Evolutionary conservation across 495 filamentous ascomycete species (phyloP).

Genomic region (Xylaria acuta): DNA sequence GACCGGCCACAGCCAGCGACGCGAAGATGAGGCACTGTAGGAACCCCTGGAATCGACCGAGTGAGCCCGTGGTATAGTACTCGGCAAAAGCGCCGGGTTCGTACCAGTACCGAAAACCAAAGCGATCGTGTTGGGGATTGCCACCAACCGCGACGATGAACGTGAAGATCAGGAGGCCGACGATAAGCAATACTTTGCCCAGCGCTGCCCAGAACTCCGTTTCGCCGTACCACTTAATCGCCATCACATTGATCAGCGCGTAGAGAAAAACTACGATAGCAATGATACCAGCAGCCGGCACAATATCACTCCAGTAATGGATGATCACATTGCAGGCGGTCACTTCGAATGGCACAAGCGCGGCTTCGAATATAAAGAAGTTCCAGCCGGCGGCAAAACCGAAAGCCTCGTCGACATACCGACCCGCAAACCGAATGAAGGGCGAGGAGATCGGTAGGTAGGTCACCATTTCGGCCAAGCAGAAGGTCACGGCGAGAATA

Average conservation of each 20-base stretch:
- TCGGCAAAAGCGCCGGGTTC: conserved; percentile 71
- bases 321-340: conserved; percentile 67
- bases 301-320: conserved; percentile 65
- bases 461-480: conserved; percentile 75
- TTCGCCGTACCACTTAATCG: conserved; percentile 68
- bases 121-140: conserved; percentile 66
- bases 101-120: conserved; percentile 74
- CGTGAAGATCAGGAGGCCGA: conserved; percentile 67
- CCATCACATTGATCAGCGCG: conserved; percentile 59
- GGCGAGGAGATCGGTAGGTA: conserved; percentile 76
- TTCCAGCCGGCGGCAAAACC: conserved; percentile 71
- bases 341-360: conserved; percentile 70
- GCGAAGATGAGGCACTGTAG: conserved; percentile 69
- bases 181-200: conserved; percentile 67
- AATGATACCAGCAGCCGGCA: conserved; percentile 65
- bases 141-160: conserved; percentile 74
- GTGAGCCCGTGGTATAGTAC: conserved; percentile 59
- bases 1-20: conserved; percentile 72
- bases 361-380: conserved; percentile 67
- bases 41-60: conserved; percentile 70
- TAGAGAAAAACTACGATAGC: conserved; percentile 64
- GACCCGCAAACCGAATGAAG: conserved; percentile 76
- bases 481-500: conserved; percentile 64
- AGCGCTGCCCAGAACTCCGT: conserved; percentile 70
- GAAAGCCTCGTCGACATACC: conserved; percentile 70